Conservation (phyloP, 2,329 filamentous ascomycete species). For the Monosporascus sp. region DNA sequence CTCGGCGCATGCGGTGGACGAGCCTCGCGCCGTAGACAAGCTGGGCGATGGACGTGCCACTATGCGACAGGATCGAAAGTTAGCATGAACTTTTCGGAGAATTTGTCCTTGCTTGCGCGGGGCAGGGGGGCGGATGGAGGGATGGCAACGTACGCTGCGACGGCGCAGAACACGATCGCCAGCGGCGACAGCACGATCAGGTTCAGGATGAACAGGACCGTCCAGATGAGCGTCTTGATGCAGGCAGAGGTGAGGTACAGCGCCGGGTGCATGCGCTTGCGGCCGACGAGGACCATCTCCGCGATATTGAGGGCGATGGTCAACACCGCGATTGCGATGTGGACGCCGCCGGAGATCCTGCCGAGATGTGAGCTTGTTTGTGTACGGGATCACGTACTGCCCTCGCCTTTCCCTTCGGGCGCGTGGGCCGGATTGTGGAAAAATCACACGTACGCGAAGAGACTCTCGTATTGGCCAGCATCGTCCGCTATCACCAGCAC, state of each 20-base stretch:
- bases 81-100: not conserved
- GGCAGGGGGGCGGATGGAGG: not conserved
- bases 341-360: conserved; percentile 15
- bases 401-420: not conserved
- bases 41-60: conserved; percentile 14
- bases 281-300: conserved; percentile 19
- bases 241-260: conserved; percentile 18
- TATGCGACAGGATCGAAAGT: not conserved
- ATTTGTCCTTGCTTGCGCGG: not conserved
- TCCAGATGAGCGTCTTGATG: conserved; percentile 18
- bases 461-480: not conserved
- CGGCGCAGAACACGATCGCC: conserved; percentile 7
- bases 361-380: not conserved
- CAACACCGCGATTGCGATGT: conserved; percentile 14
- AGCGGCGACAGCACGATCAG: conserved; percentile 6
- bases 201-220: conserved; percentile 14
- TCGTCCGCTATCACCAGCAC: conserved; percentile 5
- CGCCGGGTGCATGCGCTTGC: conserved; percentile 16
- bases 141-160: conserved; percentile 11
- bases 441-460: conserved; percentile 9
- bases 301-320: conserved; percentile 18
- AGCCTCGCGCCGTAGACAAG: conserved; percentile 18
- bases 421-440: not conserved
- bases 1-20: conserved; percentile 19
- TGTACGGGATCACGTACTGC: no score